Base-by-base conservation (phyloP, 1,284 basidiomycete species). In the Peniophora sp. region DNA sequence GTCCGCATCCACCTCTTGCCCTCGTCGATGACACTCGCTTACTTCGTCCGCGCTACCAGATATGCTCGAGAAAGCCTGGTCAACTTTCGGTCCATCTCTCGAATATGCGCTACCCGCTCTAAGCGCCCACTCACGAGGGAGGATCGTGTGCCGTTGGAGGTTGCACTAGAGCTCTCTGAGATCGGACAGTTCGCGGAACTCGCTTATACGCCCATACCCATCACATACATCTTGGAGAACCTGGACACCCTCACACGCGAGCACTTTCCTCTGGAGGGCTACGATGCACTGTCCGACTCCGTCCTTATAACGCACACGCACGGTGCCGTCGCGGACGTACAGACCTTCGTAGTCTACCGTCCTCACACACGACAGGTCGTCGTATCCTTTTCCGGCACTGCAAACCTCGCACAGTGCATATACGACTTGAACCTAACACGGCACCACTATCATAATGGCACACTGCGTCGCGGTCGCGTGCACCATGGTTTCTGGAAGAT, bases 401-500 rank as follows among this genome's bases (percentile, higher is more conserved):
- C 67, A 9, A 66, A 66, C 3, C 45, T 66, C 10, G 55, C 59
- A 50, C 77, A 77, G 50, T 70, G 70, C 11, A 55, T 74, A 11
- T 66, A 74, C 47, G 75, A 79, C 58, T 45, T 79, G 17, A 64
- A 69, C 32, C 60, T 66, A 23, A 59, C 69, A 27, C 69, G 65
- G 53, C 62, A 62, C 43, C 41, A 49, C 1, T 71, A 76, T 55
- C 69, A 69, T 3, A 68, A 68, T 32, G 61, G 62, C 23, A 14
- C 20, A 10, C n/a, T 46, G 10, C 54, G 58, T 16, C 70, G 70
- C 2, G 59, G 52, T 41, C 50, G 51, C 14, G 73, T 78, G 23
- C 79, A 81, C 58, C 62, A 68, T 3, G 78, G 78, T 2, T 79
- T 80, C 56, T 80, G 75, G 74, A 60, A 63, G 19, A 56, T 81